phyloP scores from a whole-genome alignment of 129 eudicot species.

The Dittrichia graveolens region DNA sequence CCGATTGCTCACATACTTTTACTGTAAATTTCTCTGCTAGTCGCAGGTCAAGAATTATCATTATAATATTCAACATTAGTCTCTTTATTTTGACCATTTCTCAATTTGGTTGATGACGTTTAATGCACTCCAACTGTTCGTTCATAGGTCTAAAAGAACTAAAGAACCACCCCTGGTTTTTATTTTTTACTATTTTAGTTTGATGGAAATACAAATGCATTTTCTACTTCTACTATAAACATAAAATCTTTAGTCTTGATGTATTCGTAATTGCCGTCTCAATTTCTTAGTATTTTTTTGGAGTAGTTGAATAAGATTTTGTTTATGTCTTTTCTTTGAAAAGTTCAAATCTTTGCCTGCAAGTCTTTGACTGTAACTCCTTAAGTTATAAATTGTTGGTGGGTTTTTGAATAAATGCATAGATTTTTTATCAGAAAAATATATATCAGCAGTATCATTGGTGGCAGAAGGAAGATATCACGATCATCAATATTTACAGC shows the following conservation, averaged over 20 bases:
- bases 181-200: too few relatives aligned
- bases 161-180: too few relatives aligned
- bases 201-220: too few relatives aligned
- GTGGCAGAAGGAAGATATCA: constrained; percentile 9
- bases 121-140: neutral
- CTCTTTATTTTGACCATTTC: neutral
- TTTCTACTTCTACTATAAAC: too few relatives aligned
- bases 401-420: constrained; percentile 1
- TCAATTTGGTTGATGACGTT: neutral
- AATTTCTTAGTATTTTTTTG: neutral
- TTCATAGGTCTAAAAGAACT: neutral
- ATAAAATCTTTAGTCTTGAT: too few relatives aligned
- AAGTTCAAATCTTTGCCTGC: neutral
- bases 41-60: neutral
- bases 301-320: neutral
- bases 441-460: neutral
- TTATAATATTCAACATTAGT: neutral
- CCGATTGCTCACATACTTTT: neutral
- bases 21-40: neutral
- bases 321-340: neutral
- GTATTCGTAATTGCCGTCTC: too few relatives aligned
- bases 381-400: neutral
- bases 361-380: neutral
- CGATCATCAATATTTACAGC: neutral
- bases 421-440: neutral